phyloP scores from a whole-genome alignment of 139 green algal genomes.

The Chloropicon primus region DNA sequence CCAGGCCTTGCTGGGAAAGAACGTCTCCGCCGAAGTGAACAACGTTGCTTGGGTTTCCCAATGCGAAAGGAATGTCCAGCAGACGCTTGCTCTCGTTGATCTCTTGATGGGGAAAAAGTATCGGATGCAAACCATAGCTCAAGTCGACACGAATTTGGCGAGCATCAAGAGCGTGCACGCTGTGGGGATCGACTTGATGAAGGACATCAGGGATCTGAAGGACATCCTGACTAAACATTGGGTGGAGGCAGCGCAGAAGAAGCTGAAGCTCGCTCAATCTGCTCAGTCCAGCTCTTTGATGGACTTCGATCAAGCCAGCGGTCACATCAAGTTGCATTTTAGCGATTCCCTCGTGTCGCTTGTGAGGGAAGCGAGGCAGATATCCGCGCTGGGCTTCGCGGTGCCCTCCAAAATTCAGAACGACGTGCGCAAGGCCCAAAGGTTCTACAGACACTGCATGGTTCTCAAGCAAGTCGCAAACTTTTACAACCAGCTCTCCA shows the following conservation, averaged over 20 bases:
- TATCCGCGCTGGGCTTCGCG: slow-evolving; percentile 43
- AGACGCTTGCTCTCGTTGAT: neutral
- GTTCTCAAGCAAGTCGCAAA: slow-evolving; percentile 56
- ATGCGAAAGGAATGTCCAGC: neutral
- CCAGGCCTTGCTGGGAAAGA: neutral
- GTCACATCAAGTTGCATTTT: slow-evolving; percentile 58
- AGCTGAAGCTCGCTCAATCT: slow-evolving; percentile 41
- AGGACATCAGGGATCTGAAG: slow-evolving; percentile 12
- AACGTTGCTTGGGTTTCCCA: slow-evolving; percentile 20
- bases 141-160: neutral
- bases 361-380: slow-evolving; percentile 51
- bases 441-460: slow-evolving; percentile 65
- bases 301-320: slow-evolving; percentile 44
- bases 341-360: slow-evolving; percentile 49
- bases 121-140: neutral
- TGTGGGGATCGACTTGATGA: neutral
- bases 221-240: slow-evolving; percentile 5
- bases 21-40: slow-evolving; percentile 14
- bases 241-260: slow-evolving; percentile 20
- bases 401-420: slow-evolving; percentile 11
- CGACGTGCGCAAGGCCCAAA: slow-evolving; percentile 39
- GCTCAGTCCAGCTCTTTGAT: slow-evolving; percentile 52
- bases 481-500: slow-evolving; percentile 75
- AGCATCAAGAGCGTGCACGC: neutral
- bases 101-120: neutral